phyloP scores from a whole-genome alignment of 495 filamentous ascomycete genomes.

The Bathelium albidoporum region DNA sequence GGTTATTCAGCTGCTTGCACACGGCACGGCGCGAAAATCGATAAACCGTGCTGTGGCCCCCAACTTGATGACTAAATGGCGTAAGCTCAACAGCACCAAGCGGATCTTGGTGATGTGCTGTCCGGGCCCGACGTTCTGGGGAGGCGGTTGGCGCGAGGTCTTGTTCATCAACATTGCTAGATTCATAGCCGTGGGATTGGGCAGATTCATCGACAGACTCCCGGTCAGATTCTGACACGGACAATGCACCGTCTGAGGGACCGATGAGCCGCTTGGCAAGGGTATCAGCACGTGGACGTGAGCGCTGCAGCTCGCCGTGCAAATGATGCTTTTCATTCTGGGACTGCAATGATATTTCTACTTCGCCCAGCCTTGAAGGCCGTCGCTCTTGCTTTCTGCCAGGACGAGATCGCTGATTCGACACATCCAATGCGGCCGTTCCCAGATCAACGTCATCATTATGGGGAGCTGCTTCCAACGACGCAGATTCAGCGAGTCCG shows the following conservation, averaged over 20 bases:
- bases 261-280: not conserved
- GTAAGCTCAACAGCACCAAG: conserved; percentile 90
- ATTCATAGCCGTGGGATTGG: conserved; percentile 41
- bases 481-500: not conserved
- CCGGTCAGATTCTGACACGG: conserved; percentile 49
- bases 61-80: conserved; percentile 94
- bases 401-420: not conserved
- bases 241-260: conserved; percentile 12
- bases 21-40: conserved; percentile 90
- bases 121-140: conserved; percentile 11
- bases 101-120: conserved; percentile 44
- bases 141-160: conserved; percentile 54
- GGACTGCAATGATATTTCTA: conserved; percentile 54
- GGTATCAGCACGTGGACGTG: not conserved
- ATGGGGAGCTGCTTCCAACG: not conserved
- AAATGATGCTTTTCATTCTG: conserved; percentile 50
- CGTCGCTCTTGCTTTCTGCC: not conserved
- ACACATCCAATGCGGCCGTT: not conserved
- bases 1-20: conserved; percentile 93
- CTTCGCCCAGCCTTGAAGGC: conserved; percentile 18
- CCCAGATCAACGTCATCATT: not conserved
- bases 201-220: conserved; percentile 46
- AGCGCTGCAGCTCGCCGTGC: conserved; percentile 33
- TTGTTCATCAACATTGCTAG: conserved; percentile 45
- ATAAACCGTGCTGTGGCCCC: conserved; percentile 91